phyloP scores from a whole-genome alignment of 2,329 filamentous ascomycete genomes.

The Colletotrichum caudatum region DNA sequence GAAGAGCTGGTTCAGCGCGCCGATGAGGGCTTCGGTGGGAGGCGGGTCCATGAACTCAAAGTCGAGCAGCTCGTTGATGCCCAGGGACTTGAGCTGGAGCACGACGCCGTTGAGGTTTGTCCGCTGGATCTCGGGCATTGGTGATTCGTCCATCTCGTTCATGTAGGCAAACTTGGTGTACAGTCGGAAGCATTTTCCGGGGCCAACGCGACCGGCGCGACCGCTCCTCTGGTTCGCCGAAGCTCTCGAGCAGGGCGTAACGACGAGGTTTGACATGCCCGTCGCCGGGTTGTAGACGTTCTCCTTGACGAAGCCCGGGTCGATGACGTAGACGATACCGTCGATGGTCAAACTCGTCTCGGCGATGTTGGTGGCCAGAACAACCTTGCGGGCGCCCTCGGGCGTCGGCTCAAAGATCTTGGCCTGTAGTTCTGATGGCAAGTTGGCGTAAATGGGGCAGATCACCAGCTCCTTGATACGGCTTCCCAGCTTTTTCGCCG shows the following conservation, averaged over 20 bases:
- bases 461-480: conserved; percentile 89
- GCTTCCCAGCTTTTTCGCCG: conserved; percentile 85
- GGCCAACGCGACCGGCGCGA: conserved; percentile 89
- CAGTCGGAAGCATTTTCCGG: conserved; percentile 91
- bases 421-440: conserved; percentile 89
- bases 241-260: conserved; percentile 90
- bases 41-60: conserved; percentile 98
- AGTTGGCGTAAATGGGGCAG: conserved; percentile 92
- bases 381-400: conserved; percentile 85
- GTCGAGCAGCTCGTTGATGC: conserved; percentile 90
- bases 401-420: conserved; percentile 97
- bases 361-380: conserved; percentile 95
- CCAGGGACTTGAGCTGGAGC: conserved; percentile 86
- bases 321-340: conserved; percentile 95
- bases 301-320: conserved; percentile 95
- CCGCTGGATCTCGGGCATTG: conserved; percentile 92
- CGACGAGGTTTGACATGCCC: conserved; percentile 91
- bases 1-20: conserved; percentile 90
- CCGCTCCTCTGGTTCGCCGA: conserved; percentile 94
- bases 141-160: conserved; percentile 93
- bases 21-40: conserved; percentile 88
- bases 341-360: conserved; percentile 97
- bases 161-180: conserved; percentile 96
- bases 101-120: conserved; percentile 89
- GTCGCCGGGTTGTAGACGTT: conserved; percentile 92